Evolutionary conservation across 1,284 basidiomycete species (phyloP), one percentile per base, ranked within the genome.

Genomic region (Microbotryum saponariae): DNA sequence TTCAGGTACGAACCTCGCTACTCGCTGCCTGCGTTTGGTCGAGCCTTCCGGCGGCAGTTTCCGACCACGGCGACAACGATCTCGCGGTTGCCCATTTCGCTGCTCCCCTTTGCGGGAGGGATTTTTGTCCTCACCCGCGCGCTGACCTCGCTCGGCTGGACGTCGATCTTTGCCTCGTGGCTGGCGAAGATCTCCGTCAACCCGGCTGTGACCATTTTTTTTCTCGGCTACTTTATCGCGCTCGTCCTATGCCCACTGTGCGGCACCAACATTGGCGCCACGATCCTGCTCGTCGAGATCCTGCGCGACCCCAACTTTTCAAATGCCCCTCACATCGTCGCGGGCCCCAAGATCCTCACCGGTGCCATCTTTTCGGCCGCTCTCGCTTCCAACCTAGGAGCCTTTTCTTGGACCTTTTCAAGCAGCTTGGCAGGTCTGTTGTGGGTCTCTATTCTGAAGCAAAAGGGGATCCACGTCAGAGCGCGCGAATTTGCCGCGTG

Each of bases 51-150:
- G 12, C 48, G 58, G 29, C 66, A 72, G n/a, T 89, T 91, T 73
- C 92, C 91, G 0, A 92, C 87, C 0, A 81, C 89, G 47, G 79
- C 82, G 70, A 82, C 81, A 20, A 85, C 88, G 0, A 75, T 86
- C 2, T 82, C 83, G 1, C 82, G 87, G 12, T 79, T 93, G 0
- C 91, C 91, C 0, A 82, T 91, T 63, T 81, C 83, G 12, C 82
- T 97, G 8, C 78, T 97, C 12, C 91, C 91, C 0, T 97, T 97
- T 72, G 89, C 92, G 0, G 91, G 97, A 74, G 86, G 87, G 6
- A 91, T 96, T 78, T 97, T 97, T 77, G 91, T 97, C 70, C 83
- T 97, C 53, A 91, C 96, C 58, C 87, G 94, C 73, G 88, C 82
- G 0, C 80, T 97, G 9, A 81, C 84, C 6, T 81, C 85, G 61